Conservation (phyloP, 306 rosid genomes). For the Malus sylvestris region DNA sequence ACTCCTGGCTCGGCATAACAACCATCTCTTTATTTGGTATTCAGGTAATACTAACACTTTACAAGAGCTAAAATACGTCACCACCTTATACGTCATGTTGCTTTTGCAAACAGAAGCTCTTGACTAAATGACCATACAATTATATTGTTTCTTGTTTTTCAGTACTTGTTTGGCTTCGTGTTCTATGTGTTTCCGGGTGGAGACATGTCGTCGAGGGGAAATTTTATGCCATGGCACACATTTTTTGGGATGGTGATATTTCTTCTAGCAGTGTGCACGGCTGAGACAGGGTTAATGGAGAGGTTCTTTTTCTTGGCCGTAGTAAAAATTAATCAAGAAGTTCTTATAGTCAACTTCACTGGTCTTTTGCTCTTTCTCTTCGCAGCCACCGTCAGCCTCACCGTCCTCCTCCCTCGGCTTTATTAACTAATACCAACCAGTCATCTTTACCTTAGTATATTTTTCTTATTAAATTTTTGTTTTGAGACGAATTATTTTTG, state of each 20-base stretch:
- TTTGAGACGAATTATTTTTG: no score
- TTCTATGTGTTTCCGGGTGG: conserved; percentile 45
- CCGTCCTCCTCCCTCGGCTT: conserved; percentile 43
- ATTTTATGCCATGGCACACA: conserved; percentile 59
- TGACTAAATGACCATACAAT: not conserved
- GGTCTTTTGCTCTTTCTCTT: conserved; percentile 53
- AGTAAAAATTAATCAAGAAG: conserved; percentile 20
- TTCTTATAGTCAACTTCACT: conserved; percentile 50
- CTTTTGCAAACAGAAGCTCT: not conserved
- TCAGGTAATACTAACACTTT: conserved; percentile 31
- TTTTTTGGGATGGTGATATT: conserved; percentile 47
- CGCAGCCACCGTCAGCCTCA: conserved; percentile 39
- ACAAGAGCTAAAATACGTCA: not conserved
- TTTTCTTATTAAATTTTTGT: not conserved
- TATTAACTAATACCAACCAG: not conserved
- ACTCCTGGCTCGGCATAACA: conserved; percentile 71
- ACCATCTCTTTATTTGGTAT: conserved; percentile 43
- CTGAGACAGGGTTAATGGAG: conserved; percentile 41
- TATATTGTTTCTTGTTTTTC: not conserved
- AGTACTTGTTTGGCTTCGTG: conserved; percentile 49
- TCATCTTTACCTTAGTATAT: not conserved
- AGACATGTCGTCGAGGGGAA: conserved; percentile 33
- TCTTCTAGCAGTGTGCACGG: conserved; percentile 39
- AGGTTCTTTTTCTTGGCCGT: not conserved
- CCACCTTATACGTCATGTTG: not conserved